These are phyloP conservation scores for Exophiala oligosperma DNA, from an alignment of 2,329 filamentous ascomycete species.

Conservation along the genomic window DNA sequence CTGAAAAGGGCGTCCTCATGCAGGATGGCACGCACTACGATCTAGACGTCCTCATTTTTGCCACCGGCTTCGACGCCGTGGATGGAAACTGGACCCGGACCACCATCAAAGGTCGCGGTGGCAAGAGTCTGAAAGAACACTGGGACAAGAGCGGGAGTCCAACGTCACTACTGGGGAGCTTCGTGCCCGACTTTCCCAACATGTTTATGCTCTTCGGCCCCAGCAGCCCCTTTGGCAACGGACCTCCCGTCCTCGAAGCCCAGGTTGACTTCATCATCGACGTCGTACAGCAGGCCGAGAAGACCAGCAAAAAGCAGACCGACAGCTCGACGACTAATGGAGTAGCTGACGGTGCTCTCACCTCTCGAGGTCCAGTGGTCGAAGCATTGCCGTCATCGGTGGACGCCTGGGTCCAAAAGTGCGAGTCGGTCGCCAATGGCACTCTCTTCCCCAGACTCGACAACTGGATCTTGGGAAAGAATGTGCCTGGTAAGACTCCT, in stretches of 20 bases:
- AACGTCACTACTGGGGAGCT: constrained; percentile 43
- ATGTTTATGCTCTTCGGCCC: constrained; percentile 55
- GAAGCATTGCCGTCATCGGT: too few relatives aligned
- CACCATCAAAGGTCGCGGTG: constrained; percentile 32
- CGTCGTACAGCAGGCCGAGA: constrained; percentile 50
- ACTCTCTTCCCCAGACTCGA: too few relatives aligned
- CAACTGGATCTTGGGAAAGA: too few relatives aligned
- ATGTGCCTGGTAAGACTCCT: too few relatives aligned
- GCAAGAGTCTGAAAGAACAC: constrained; percentile 33
- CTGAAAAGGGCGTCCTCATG: constrained; percentile 40
- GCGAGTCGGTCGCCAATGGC: too few relatives aligned
- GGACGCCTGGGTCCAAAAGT: too few relatives aligned
- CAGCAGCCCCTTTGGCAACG: constrained; percentile 58
- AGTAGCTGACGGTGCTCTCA: too few relatives aligned
- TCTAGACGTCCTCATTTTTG: constrained; percentile 43
- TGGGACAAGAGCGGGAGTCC: constrained; percentile 32
- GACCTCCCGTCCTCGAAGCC: constrained; percentile 54
- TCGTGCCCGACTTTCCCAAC: constrained; percentile 46
- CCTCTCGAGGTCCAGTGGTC: too few relatives aligned
- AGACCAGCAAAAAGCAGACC: constrained; percentile 30
- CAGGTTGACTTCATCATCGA: constrained; percentile 53
- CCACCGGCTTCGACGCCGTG: constrained; percentile 46
- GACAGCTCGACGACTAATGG: not conserved
- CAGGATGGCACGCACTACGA: constrained; percentile 38
- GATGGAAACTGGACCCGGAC: constrained; percentile 37